phyloP scores from a whole-genome alignment of 2,329 filamentous ascomycete genomes.

The Diplocarpon rosae region DNA sequence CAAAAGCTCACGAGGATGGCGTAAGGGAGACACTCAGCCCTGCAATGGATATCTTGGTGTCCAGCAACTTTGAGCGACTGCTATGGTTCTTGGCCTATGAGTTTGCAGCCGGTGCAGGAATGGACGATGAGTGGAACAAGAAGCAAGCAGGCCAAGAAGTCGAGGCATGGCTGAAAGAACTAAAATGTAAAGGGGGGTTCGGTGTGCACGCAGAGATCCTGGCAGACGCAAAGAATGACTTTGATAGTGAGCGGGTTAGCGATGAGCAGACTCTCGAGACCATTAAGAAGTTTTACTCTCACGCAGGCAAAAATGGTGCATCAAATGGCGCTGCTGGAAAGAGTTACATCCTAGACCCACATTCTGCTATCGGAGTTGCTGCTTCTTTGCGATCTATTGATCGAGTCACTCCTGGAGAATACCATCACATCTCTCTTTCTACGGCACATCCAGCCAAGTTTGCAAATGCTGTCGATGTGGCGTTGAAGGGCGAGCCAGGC shows the following conservation, averaged over 20 bases:
- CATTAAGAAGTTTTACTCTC: constrained; percentile 44
- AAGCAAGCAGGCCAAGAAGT: constrained; percentile 68
- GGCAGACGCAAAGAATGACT: constrained; percentile 57
- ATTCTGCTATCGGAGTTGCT: constrained; percentile 77
- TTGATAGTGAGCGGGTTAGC: constrained; percentile 68
- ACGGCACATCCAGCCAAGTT: constrained; percentile 98
- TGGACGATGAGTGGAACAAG: constrained; percentile 56
- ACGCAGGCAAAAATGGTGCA: constrained; percentile 27
- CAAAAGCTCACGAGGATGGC: constrained; percentile 53
- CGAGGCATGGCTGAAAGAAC: constrained; percentile 61
- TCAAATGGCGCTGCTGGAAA: constrained; percentile 19
- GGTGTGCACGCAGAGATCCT: constrained; percentile 67
- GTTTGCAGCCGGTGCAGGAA: constrained; percentile 45
- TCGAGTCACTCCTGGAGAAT: constrained; percentile 35
- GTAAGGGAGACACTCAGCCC: constrained; percentile 88
- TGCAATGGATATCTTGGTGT: constrained; percentile 96
- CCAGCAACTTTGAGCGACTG: constrained; percentile 90
- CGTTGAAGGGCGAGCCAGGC: constrained; percentile 56
- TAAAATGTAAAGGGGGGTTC: constrained; percentile 78
- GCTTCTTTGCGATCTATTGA: constrained; percentile 61
- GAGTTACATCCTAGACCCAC: constrained; percentile 82
- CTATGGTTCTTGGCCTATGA: constrained; percentile 86
- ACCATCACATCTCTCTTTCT: constrained; percentile 67
- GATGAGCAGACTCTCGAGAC: constrained; percentile 58
- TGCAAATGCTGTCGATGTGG: constrained; percentile 69